Evolutionary conservation across 2,329 filamentous ascomycete species (phyloP), one percentile per base, ranked within the genome.

Genomic region (Penicillium sclerotigenum): DNA sequence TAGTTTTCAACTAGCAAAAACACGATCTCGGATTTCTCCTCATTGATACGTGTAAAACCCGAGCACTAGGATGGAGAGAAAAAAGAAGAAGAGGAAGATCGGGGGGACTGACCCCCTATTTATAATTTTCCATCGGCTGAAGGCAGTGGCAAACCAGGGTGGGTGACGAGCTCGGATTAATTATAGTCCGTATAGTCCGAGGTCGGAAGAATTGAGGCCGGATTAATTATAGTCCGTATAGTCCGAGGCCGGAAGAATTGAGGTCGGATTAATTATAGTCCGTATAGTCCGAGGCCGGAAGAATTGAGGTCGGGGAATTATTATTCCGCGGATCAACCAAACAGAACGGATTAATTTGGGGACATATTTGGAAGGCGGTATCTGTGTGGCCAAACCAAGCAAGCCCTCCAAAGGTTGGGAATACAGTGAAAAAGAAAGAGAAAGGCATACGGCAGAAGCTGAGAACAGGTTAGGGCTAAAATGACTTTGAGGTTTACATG

Each of bases 1-100:
- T 89, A 89, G 87, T 89, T 89, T 89, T 89, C 87, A 90, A 89
- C 87, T 89, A 90, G 88, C 88, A 90, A 90, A 89, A 90, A 90
- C 82, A 83, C 83, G 83, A 84, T 85, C 87, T 91, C 88, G 85
- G 88, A 90, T 86, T 83, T 86, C 87, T 90, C 88, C 85, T 91
- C 88, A 91, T 86, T 87, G 86, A 84, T 84, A 87, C 83, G 83
- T 86, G 83, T 89, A 88, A 87, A 83, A 86, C 88, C 86, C 85
- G 78, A 87, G 72, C 72, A 75, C 72, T 65, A 73, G 72, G 72
- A 75, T 75, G 67, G 52, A 67, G 62, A 71, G 68, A 57, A 67
- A 68, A 62, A 67, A 71, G 60, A 71, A 72, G 67, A 62, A 38
- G 22, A 34, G 45, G 52, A 67, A 73, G 62, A 54, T 1, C 0